phyloP scores from a whole-genome alignment of 1,284 basidiomycete genomes.

The Marasmius sp. region DNA sequence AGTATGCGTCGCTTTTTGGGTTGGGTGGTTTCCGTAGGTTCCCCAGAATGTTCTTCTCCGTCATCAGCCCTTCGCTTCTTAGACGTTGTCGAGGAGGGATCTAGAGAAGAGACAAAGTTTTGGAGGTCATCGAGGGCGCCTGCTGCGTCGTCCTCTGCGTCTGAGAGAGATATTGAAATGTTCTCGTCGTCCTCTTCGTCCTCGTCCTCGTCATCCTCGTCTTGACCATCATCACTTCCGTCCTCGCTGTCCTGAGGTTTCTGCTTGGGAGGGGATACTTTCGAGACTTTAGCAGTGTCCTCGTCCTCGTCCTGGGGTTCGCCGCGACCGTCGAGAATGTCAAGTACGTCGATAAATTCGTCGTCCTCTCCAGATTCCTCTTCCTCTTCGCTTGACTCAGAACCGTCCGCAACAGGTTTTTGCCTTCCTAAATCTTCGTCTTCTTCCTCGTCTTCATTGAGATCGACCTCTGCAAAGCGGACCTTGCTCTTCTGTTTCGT shows the following conservation, averaged over 20 bases:
- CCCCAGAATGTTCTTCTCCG: constrained; percentile 25
- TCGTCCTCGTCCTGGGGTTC: constrained; percentile 42
- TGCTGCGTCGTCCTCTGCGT: constrained; percentile 56
- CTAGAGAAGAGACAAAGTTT: constrained; percentile 71
- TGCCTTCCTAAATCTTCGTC: constrained; percentile 8
- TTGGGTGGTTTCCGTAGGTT: constrained; percentile 15
- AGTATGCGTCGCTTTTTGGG: constrained; percentile 62
- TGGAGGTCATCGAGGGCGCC: constrained; percentile 70
- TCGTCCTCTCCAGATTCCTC: constrained; percentile 57
- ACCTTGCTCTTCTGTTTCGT: constrained; percentile 27
- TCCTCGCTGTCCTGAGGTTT: constrained; percentile 44
- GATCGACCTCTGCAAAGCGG: constrained; percentile 55
- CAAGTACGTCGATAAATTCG: constrained; percentile 67
- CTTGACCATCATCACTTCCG: constrained; percentile 50
- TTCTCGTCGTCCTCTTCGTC: constrained; percentile 42
- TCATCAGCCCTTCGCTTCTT: constrained; percentile 72
- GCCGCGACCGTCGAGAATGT: constrained; percentile 65
- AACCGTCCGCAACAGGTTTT: constrained; percentile 24
- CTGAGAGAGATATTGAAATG: constrained; percentile 47
- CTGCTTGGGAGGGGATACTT: constrained; percentile 27
- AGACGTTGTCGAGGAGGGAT: constrained; percentile 38
- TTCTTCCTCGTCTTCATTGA: constrained; percentile 61
- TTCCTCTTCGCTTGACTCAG: constrained; percentile 36
- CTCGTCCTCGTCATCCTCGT: constrained; percentile 38
- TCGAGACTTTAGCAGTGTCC: constrained; percentile 18